A percentile compares a stretch with the other conserved stretches of the same genome.
phyloP scores from a whole-genome alignment of 2,329 filamentous ascomycete species.

The Epicoccum sorghinum region DNA sequence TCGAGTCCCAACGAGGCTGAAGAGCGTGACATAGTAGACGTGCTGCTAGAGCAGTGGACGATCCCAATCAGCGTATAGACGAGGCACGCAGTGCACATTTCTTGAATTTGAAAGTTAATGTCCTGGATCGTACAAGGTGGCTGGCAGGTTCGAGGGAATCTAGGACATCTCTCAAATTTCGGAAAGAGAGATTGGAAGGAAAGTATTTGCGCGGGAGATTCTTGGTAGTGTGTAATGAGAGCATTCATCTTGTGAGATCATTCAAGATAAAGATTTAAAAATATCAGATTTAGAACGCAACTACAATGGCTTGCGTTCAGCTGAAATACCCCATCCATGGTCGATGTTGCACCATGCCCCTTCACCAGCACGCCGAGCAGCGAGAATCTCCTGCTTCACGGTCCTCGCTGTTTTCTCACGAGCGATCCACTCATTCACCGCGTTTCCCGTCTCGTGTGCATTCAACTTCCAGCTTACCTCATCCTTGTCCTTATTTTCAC shows the following conservation, averaged over 20 bases:
- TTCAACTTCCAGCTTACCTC: slow-evolving; percentile 27
- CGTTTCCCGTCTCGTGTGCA: slow-evolving; percentile 24
- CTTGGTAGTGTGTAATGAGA: no score
- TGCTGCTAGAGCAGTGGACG: neutral
- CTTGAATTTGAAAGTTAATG: no score
- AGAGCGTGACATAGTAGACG: neutral
- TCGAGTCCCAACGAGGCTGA: neutral
- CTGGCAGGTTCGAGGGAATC: no score
- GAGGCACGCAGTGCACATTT: no score
- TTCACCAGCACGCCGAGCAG: slow-evolving; percentile 25
- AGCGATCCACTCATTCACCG: slow-evolving; percentile 46
- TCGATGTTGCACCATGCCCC: slow-evolving; percentile 46
- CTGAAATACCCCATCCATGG: slow-evolving; percentile 40
- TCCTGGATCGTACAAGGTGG: no score
- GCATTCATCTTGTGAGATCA: no score
- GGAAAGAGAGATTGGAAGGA: no score
- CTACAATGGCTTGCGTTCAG: neutral
- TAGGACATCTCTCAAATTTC: no score
- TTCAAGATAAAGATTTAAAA: neutral
- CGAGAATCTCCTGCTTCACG: slow-evolving; percentile 42
- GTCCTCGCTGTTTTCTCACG: slow-evolving; percentile 44
- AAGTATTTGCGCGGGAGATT: no score
- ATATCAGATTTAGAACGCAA: no score
- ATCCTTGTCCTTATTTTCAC: slow-evolving; percentile 37
- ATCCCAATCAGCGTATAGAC: no score